phyloP scores from a whole-genome alignment of 1,284 basidiomycete genomes.

The Singerocomus inundabilis region DNA sequence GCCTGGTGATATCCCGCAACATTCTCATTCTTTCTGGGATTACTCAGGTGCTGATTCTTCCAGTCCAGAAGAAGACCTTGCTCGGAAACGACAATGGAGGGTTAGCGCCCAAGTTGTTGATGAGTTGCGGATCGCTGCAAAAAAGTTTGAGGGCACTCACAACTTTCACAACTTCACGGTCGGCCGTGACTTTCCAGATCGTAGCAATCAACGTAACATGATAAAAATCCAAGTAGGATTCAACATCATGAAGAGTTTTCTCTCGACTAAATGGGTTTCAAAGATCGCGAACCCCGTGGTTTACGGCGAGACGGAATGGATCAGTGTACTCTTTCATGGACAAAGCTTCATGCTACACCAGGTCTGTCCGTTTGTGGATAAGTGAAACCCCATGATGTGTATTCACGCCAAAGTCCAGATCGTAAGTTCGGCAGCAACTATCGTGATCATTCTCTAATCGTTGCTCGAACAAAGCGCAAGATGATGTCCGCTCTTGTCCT shows the following conservation, averaged over 20 bases:
- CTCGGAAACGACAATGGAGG: constrained; percentile 69
- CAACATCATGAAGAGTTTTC: neutral
- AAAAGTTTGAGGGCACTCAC: constrained; percentile 77
- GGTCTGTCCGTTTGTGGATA: constrained; percentile 38
- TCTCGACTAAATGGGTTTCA: neutral
- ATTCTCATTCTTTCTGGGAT: constrained; percentile 55
- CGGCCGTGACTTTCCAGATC: constrained; percentile 80
- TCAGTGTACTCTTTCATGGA: constrained; percentile 91
- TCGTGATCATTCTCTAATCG: constrained; percentile 4
- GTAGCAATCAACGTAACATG: constrained; percentile 82
- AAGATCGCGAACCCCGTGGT: constrained; percentile 79
- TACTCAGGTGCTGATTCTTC: constrained; percentile 36
- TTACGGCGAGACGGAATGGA: constrained; percentile 93
- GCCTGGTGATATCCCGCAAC: constrained; percentile 21
- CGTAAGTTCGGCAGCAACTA: constrained; percentile 14
- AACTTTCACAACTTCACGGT: constrained; percentile 99
- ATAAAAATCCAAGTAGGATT: constrained; percentile 72
- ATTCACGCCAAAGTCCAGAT: constrained; percentile 17
- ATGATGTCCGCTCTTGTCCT: constrained; percentile 93
- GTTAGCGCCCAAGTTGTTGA: constrained; percentile 54
- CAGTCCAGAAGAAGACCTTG: constrained; percentile 53
- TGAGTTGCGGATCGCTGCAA: constrained; percentile 54
- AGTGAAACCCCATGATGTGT: constrained; percentile 13
- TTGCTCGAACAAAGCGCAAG: constrained; percentile 68
- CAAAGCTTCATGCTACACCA: constrained; percentile 99